Conservation (phyloP, 164 flowering plant genomes). For the Macadamia tetraphylla region DNA sequence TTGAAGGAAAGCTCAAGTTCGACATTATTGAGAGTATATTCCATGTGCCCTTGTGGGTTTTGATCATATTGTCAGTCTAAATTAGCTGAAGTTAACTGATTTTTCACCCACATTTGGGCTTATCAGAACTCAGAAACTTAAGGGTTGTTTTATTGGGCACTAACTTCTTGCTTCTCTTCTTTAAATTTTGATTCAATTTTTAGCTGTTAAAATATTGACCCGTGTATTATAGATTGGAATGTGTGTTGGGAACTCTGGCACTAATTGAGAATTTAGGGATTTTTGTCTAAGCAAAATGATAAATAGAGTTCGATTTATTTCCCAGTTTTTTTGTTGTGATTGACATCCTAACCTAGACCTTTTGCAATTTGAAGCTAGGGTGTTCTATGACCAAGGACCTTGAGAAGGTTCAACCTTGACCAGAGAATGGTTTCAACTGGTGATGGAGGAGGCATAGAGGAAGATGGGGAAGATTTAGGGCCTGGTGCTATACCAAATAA, state of each 20-base stretch:
- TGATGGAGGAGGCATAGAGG: conserved; percentile 8
- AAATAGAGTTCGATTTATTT: background rate
- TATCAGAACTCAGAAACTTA: background rate
- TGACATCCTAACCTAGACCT: background rate
- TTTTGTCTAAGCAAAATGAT: background rate
- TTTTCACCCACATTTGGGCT: background rate
- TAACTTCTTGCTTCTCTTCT: background rate
- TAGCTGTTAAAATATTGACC: background rate
- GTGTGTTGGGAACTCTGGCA: no score
- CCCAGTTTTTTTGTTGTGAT: background rate
- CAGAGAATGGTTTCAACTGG: conserved; percentile 16
- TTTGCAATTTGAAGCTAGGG: background rate
- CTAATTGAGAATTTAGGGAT: background rate
- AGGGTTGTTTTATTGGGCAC: background rate
- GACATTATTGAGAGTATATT: no score
- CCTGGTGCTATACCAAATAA: conserved; percentile 7
- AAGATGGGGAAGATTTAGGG: conserved; percentile 13
- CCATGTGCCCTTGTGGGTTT: background rate
- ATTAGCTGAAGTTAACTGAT: background rate
- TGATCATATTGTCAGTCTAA: background rate
- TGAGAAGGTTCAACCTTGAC: background rate
- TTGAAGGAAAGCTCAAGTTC: no score
- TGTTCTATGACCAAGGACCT: background rate
- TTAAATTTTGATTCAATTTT: background rate
- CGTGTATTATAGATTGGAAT: background rate